phyloP scores from a whole-genome alignment of 2,329 filamentous ascomycete genomes.

The Catunica adiposa region DNA sequence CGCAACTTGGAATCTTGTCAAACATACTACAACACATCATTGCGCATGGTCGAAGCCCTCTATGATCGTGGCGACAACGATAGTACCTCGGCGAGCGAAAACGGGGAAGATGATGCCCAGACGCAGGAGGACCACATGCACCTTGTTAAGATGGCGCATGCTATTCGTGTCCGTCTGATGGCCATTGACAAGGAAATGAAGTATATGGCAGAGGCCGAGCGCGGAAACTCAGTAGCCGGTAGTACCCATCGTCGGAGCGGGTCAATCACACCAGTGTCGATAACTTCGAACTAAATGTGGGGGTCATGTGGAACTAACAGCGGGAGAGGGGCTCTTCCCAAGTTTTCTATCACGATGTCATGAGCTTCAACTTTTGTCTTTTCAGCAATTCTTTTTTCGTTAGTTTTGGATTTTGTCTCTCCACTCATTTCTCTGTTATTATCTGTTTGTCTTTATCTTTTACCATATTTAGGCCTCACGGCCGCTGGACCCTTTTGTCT shows the following conservation, averaged over 20 bases:
- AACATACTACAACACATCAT: constrained; percentile 81
- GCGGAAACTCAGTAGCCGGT: neutral
- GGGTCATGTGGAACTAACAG: neutral
- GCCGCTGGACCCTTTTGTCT: neutral
- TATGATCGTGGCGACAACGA: constrained; percentile 57
- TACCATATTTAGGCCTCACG: constrained; percentile 7
- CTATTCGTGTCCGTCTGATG: constrained; percentile 10
- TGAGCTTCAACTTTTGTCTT: neutral
- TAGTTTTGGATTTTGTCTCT: constrained; percentile 3
- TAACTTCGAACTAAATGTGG: constrained; percentile 8
- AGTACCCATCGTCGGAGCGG: constrained; percentile 11
- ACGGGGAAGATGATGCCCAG: constrained; percentile 17
- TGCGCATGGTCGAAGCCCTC: constrained; percentile 88
- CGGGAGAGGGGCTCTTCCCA: neutral
- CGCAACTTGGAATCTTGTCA: constrained; percentile 79
- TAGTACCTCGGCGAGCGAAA: constrained; percentile 24
- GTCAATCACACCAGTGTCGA: constrained; percentile 12
- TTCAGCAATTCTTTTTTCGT: neutral
- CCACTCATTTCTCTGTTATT: constrained; percentile 9
- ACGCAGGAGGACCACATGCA: constrained; percentile 50
- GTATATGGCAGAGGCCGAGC: constrained; percentile 7
- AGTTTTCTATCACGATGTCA: neutral
- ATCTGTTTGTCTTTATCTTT: neutral
- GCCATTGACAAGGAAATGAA: constrained; percentile 7
- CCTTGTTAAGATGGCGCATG: constrained; percentile 33